phyloP scores from a whole-genome alignment of 768 basidiomycete genomes.

The Coprinellus micaceus region DNA sequence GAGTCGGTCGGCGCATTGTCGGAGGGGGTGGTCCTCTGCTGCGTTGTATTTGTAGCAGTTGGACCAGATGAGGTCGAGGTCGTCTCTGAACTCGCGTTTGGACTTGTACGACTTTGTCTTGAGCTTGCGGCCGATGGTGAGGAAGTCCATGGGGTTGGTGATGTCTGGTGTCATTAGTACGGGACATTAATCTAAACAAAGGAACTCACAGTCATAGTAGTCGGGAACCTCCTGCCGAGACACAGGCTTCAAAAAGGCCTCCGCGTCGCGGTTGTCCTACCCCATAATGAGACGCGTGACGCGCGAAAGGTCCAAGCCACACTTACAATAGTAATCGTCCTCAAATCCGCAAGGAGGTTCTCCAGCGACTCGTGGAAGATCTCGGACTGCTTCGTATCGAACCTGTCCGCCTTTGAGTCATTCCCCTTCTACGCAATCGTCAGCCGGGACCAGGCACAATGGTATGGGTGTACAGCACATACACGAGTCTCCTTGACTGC shows the following conservation, averaged over 20 bases:
- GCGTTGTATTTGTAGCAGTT: conserved; percentile 94
- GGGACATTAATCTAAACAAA: neutral
- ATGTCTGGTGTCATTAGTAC: conserved; percentile 59
- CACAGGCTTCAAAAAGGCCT: conserved; percentile 92
- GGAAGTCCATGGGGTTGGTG: conserved; percentile 91
- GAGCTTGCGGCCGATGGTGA: conserved; percentile 89
- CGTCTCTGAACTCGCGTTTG: conserved; percentile 90
- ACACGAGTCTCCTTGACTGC: conserved; percentile 89
- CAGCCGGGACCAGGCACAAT: too few species aligned
- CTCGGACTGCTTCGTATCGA: conserved; percentile 74
- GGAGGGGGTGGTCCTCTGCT: conserved; percentile 86
- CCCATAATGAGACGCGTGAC: conserved; percentile 24
- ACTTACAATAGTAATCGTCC: conserved; percentile 66
- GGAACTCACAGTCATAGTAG: conserved; percentile 79
- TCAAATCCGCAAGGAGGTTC: conserved; percentile 80
- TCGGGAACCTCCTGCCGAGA: conserved; percentile 87
- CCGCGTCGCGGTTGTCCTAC: conserved; percentile 84
- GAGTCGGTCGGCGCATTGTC: conserved; percentile 76
- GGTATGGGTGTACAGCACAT: too few species aligned
- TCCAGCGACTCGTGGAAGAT: conserved; percentile 94
- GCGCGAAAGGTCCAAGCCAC: conserved; percentile 14
- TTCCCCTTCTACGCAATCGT: too few species aligned
- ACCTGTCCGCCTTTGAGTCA: too few species aligned
- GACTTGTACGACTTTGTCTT: conserved; percentile 90
- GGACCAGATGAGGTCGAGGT: conserved; percentile 94